These are phyloP conservation scores for Suillus subalutaceus DNA, from an alignment of 768 basidiomycete species.

Conservation along the genomic window DNA sequence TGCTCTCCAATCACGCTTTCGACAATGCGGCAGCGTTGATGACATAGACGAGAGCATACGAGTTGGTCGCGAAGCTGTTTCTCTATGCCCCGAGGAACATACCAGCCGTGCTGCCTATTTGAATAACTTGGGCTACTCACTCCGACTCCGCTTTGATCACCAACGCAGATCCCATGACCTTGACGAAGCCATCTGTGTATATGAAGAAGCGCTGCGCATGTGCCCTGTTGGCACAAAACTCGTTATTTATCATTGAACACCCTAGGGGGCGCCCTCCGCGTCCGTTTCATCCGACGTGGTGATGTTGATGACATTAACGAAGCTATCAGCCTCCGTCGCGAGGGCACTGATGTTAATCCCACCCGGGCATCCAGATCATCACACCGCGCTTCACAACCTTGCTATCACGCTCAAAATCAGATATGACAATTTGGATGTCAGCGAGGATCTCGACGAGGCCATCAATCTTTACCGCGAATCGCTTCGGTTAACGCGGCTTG, in stretches of 20 bases:
- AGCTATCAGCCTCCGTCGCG: neutral
- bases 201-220: neutral
- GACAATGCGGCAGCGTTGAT: neutral
- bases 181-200: neutral
- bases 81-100: neutral
- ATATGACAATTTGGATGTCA: neutral
- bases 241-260: neutral
- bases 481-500: neutral
- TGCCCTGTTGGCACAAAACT: neutral
- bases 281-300: neutral
- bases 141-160: neutral
- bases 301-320: neutral
- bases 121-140: neutral
- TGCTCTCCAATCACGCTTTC: neutral
- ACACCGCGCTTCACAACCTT: neutral
- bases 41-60: neutral
- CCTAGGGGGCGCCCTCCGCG: neutral
- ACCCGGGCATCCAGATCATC: neutral
- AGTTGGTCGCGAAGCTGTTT: neutral
- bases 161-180: neutral
- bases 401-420: neutral
- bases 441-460: neutral
- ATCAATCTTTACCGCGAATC: neutral
- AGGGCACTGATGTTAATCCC: neutral
- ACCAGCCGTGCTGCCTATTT: fast-evolving